Conservation (phyloP, 164 flowering plant species). For the Platanus orientalis region DNA sequence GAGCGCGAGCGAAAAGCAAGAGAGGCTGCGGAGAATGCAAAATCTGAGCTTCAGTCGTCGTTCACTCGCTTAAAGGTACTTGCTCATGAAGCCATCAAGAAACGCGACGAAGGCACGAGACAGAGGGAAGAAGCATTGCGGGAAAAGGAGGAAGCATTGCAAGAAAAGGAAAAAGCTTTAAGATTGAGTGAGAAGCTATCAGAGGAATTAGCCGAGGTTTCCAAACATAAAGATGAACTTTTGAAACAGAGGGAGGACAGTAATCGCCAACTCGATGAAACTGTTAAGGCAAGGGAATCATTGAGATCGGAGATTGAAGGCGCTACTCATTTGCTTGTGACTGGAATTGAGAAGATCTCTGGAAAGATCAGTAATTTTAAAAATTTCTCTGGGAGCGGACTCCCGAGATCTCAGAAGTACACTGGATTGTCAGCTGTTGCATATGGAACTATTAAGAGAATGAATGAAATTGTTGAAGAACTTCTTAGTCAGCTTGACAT, state of each 20-base stretch:
- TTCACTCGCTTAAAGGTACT: constrained; percentile 55
- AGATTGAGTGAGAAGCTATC: constrained; percentile 33
- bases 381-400: constrained; percentile 50
- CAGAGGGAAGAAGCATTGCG: constrained; percentile 59
- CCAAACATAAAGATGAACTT: constrained; percentile 45
- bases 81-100: constrained; percentile 74
- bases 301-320: constrained; percentile 59
- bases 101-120: constrained; percentile 67
- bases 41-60: constrained; percentile 49
- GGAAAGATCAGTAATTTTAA: constrained; percentile 67
- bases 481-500: constrained; percentile 64
- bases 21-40: constrained; percentile 58
- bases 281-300: constrained; percentile 42
- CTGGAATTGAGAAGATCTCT: constrained; percentile 81
- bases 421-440: constrained; percentile 75
- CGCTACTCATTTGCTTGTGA: constrained; percentile 65
- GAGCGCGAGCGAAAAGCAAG: constrained; percentile 74
- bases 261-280: constrained; percentile 48
- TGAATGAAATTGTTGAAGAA: constrained; percentile 90
- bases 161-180: constrained; percentile 54
- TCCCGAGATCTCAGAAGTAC: constrained; percentile 82
- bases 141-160: constrained; percentile 39
- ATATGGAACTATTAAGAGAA: constrained; percentile 86
- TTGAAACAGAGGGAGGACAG: constrained; percentile 49
- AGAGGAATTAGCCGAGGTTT: constrained; percentile 41